phyloP scores from a whole-genome alignment of 2,329 filamentous ascomycete species.

The Trichophyton schoenleinii region DNA sequence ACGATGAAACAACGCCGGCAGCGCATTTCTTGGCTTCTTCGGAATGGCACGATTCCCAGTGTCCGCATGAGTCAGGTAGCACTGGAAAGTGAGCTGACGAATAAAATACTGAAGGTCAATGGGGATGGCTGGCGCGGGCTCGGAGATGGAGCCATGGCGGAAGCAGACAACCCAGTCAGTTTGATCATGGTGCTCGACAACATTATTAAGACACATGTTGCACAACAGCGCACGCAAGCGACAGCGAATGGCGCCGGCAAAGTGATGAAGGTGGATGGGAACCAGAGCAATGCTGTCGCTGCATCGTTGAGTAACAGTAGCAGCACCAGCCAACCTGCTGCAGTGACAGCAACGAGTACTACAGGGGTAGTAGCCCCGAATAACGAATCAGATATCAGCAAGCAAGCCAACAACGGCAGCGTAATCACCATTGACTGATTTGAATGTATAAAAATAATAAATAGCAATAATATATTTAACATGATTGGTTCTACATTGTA shows the following conservation, averaged over 20 bases:
- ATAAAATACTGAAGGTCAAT: conserved; percentile 25
- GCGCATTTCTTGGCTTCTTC: conserved; percentile 26
- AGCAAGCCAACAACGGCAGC: neutral
- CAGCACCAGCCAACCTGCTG: neutral
- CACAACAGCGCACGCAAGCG: neutral
- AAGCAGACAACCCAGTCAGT: conserved; percentile 22
- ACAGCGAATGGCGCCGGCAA: no score
- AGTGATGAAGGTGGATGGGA: neutral
- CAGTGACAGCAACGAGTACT: neutral
- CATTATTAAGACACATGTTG: conserved; percentile 9
- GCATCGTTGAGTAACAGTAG: neutral
- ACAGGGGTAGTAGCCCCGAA: neutral
- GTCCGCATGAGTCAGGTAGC: conserved; percentile 13
- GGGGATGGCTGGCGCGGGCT: conserved; percentile 31
- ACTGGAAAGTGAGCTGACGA: conserved; percentile 18
- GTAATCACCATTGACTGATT: conserved; percentile 3
- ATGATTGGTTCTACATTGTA: neutral
- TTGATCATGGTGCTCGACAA: conserved; percentile 18
- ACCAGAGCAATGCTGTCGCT: neutral
- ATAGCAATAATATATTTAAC: neutral
- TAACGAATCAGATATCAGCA: neutral
- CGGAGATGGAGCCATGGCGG: conserved; percentile 26
- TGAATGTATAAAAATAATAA: conserved; percentile 1
- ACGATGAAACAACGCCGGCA: conserved; percentile 19
- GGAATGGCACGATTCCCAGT: conserved; percentile 16